These are phyloP conservation scores for Fragaria iinumae DNA, from an alignment of 306 rosid genomes.

Conservation along the genomic window DNA sequence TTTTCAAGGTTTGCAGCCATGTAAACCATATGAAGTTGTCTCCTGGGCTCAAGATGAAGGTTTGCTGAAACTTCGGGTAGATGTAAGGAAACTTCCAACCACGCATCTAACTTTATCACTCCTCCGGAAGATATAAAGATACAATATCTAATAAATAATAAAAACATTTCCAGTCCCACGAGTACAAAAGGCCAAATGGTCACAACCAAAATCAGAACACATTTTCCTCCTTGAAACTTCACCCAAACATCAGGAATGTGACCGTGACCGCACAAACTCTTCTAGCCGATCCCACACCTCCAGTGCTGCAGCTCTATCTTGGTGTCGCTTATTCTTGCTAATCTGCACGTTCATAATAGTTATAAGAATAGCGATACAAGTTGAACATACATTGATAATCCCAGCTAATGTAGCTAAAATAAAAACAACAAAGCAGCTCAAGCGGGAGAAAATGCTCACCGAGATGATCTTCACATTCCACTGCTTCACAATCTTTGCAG, in stretches of 20 bases:
- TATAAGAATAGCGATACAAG: neutral
- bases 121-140: neutral
- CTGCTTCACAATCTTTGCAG: constrained; percentile 86
- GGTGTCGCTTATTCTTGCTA: constrained; percentile 97
- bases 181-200: constrained; percentile 7
- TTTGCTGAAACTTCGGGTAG: neutral
- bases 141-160: neutral
- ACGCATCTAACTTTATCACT: neutral
- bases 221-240: constrained; percentile 12
- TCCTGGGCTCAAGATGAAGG: neutral
- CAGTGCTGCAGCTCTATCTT: constrained; percentile 95
- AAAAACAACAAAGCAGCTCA: constrained; percentile 12
- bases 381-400: neutral
- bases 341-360: constrained; percentile 48
- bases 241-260: constrained; percentile 66
- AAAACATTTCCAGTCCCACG: neutral
- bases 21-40: neutral
- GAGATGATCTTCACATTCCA: constrained; percentile 99
- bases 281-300: constrained; percentile 99
- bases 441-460: constrained; percentile 36
- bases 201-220: constrained; percentile 16
- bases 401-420: neutral
- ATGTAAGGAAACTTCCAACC: neutral
- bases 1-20: neutral
- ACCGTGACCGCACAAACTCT: constrained; percentile 83